Conservation (phyloP, 495 filamentous ascomycete species). For the Staphylotrichum longicolle region DNA sequence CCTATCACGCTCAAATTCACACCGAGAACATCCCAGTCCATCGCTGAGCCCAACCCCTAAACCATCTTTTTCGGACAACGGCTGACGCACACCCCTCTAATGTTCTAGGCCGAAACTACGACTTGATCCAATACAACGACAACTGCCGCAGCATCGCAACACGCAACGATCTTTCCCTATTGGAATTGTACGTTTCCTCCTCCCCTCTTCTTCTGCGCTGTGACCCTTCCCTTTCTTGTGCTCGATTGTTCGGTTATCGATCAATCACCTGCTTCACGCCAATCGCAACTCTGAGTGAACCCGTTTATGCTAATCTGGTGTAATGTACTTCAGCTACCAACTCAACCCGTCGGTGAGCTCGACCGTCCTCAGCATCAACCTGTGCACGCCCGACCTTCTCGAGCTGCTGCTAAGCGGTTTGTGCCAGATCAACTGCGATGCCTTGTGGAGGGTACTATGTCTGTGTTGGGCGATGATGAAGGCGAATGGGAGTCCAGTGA, state of each 20-base stretch:
- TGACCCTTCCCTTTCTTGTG: no score
- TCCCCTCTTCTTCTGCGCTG: neutral
- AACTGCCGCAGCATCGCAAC: slow-evolving; percentile 22
- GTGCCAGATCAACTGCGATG: slow-evolving; percentile 35
- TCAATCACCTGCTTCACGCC: no score
- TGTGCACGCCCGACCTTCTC: slow-evolving; percentile 23
- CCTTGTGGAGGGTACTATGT: slow-evolving; percentile 34
- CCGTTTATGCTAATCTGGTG: no score
- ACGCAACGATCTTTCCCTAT: slow-evolving; percentile 16
- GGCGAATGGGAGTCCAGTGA: neutral
- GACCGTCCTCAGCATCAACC: slow-evolving; percentile 5
- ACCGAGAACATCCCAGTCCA: no score
- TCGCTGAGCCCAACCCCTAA: no score
- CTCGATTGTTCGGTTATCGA: no score
- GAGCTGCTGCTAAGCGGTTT: slow-evolving; percentile 28
- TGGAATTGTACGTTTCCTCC: slow-evolving; percentile 22
- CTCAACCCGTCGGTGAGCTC: slow-evolving; percentile 32
- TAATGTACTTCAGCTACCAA: slow-evolving; percentile 19
- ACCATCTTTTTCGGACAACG: no score
- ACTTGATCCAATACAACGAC: slow-evolving; percentile 11
- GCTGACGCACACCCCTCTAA: no score
- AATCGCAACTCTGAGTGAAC: no score
- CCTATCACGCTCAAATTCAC: no score
- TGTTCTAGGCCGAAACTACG: slow-evolving; percentile 15
- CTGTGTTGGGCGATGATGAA: slow-evolving; percentile 22